Evolutionary conservation across 2,329 filamentous ascomycete genomes (phyloP).

Genomic region (Mollisia scopiformis): DNA sequence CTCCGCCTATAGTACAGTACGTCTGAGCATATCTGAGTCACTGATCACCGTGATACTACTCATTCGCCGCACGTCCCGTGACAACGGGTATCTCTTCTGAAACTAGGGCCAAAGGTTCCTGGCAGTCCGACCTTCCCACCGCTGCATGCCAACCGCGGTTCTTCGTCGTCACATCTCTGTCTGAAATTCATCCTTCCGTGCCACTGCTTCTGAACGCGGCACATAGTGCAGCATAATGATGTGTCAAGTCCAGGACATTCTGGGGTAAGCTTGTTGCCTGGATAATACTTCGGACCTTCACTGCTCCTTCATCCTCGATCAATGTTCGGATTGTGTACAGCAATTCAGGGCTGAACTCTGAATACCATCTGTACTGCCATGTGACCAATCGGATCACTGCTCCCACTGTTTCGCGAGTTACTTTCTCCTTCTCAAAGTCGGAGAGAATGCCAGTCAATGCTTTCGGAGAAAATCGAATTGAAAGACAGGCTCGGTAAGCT

Average conservation of each 20-base stretch:
- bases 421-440: slow-evolving; percentile 76
- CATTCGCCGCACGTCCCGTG: not conserved
- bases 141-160: not conserved
- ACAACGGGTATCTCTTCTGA: not conserved
- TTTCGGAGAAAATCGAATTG: slow-evolving; percentile 89
- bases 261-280: slow-evolving; percentile 95
- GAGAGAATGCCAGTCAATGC: slow-evolving; percentile 84
- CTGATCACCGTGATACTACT: not conserved
- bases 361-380: slow-evolving; percentile 99
- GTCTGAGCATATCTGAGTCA: not conserved
- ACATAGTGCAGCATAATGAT: slow-evolving; percentile 94
- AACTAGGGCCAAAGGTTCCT: not conserved
- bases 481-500: slow-evolving; percentile 86
- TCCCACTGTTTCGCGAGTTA: slow-evolving; percentile 79
- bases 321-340: slow-evolving; percentile 86
- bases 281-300: slow-evolving; percentile 96
- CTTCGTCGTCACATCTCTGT: not conserved
- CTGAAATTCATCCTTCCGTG: slow-evolving; percentile 33
- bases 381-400: slow-evolving; percentile 90
- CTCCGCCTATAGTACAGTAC: not conserved
- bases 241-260: slow-evolving; percentile 89
- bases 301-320: slow-evolving; percentile 96
- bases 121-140: not conserved
- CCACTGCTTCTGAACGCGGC: slow-evolving; percentile 94
- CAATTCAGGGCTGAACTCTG: slow-evolving; percentile 93